Base-by-base conservation (phyloP, 371 early-diverging fungal species). In the Syncephalis plumigaleata region DNA sequence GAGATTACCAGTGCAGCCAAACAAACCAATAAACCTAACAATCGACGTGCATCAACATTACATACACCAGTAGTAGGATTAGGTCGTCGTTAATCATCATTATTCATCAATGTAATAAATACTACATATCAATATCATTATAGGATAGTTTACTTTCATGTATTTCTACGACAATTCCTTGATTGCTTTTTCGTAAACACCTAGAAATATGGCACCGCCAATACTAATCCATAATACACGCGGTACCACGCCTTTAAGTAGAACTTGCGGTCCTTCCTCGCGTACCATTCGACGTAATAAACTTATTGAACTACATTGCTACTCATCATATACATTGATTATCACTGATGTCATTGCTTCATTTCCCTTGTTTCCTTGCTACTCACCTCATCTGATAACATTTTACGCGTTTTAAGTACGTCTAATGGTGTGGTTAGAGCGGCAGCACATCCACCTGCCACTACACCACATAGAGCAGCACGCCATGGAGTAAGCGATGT, bases 141-240 rank as follows among this genome's bases (percentile, higher is more conserved):
- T n/a, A n/a, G n/a, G n/a, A n/a, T n/a, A n/a, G n/a, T n/a, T n/a
- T n/a, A n/a, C n/a, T n/a, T n/a, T n/a, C n/a, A n/a, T n/a, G n/a
- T n/a, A n/a, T n/a, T n/a, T n/a, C n/a, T n/a, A n/a, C n/a, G 31
- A 7, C 31, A 31, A 31, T 31, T 31, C 31, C 47, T 68, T 68
- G 51, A 77, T 70, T 39, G 69, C 76, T 60, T 81, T 76, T 59
- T 96, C 96, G 63, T 96, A 93, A 5, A 80, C 83, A 25, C 96
- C 96, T 52, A 96, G 73, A 56, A 96, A 96, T 43, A 96, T 86
- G 53, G 79, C 76, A 40, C 96, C 96, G 47, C 96, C 96, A 38
- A 92, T 72, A 16, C 83, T 79, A 45, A 96, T 91, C 96, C 96
- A 96, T 57, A 85, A 70, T 15, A 89, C 84, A 43, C 96, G 79